phyloP scores from a whole-genome alignment of 2,329 filamentous ascomycete species.

The Leptographium procerum region DNA sequence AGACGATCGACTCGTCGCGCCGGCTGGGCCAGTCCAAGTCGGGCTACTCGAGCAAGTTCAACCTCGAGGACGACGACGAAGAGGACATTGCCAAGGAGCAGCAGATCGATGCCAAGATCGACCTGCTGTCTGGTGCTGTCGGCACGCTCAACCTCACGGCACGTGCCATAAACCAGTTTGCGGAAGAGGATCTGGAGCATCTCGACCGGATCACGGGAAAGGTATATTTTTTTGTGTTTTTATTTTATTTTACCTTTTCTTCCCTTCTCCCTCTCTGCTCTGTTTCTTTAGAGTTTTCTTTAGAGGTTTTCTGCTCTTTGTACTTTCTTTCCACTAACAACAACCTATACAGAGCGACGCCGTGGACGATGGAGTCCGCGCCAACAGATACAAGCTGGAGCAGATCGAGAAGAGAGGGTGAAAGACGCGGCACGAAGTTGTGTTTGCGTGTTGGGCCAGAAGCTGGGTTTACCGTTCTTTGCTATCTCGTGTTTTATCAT shows the following conservation, averaged over 20 bases:
- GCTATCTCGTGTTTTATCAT: not conserved
- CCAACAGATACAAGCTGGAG: constrained; percentile 44
- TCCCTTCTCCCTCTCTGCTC: not conserved
- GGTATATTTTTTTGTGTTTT: constrained; percentile 34
- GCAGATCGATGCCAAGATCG: constrained; percentile 45
- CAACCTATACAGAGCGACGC: constrained; percentile 57
- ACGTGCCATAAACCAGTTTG: constrained; percentile 24
- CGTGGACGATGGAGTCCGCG: constrained; percentile 67
- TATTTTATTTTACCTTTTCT: not conserved
- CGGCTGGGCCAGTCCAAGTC: constrained; percentile 38
- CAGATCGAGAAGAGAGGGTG: constrained; percentile 2
- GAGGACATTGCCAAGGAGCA: constrained; percentile 15
- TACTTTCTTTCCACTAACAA: no score
- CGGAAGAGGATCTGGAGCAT: constrained; percentile 58
- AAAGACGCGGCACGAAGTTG: not conserved
- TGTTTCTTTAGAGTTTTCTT: no score
- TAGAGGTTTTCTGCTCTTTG: no score
- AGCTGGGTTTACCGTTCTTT: not conserved
- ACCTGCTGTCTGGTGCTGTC: constrained; percentile 60
- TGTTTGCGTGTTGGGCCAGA: not conserved
- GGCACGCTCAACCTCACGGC: constrained; percentile 52
- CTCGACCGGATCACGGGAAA: constrained; percentile 70
- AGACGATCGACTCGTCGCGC: constrained; percentile 46
- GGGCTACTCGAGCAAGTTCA: constrained; percentile 12
- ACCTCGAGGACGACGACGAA: constrained; percentile 15